Evolutionary conservation across 192 early-diverging fungal genomes (phyloP).

Genomic region (Pilaira anomala): DNA sequence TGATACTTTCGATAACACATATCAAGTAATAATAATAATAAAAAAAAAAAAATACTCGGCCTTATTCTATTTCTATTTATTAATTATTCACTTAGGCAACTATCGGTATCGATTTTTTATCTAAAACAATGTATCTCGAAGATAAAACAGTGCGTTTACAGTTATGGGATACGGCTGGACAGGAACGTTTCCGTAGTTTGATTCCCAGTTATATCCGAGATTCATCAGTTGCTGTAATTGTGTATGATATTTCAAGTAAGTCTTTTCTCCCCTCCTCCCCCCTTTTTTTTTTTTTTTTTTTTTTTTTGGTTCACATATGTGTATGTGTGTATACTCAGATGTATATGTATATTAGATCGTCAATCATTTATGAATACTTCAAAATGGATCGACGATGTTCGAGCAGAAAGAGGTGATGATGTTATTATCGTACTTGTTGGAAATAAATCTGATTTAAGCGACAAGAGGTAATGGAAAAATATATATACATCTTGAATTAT

Average conservation of each 20-base stretch:
- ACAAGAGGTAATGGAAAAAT: constrained; percentile 65
- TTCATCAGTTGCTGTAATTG: constrained; percentile 94
- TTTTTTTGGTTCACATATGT: too few relatives aligned
- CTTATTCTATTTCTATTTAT: too few relatives aligned
- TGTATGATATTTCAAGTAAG: constrained; percentile 95
- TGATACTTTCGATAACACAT: constrained; percentile 98
- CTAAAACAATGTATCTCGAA: constrained; percentile 99
- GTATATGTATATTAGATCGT: constrained; percentile 60
- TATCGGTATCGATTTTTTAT: constrained; percentile 98
- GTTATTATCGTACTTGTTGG: constrained; percentile 99
- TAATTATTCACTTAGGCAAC: constrained; percentile 86
- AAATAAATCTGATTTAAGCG: constrained; percentile 98
- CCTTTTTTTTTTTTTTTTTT: constrained; percentile 24
- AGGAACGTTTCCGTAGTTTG: constrained; percentile 95
- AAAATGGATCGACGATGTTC: constrained; percentile 99
- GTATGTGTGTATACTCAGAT: constrained; percentile 55
- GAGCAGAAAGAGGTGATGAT: constrained; percentile 96
- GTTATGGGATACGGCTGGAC: constrained; percentile 99
- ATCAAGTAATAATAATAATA: constrained; percentile 63
- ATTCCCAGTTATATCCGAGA: constrained; percentile 99
- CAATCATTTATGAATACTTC: constrained; percentile 95
- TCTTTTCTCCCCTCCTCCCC: neutral
- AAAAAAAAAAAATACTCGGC: too few relatives aligned
- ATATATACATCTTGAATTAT: neutral
- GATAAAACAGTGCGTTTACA: constrained; percentile 96